These are phyloP conservation scores for Thalassia testudinum DNA, from an alignment of 116 monocot species.

Conservation along the genomic window DNA sequence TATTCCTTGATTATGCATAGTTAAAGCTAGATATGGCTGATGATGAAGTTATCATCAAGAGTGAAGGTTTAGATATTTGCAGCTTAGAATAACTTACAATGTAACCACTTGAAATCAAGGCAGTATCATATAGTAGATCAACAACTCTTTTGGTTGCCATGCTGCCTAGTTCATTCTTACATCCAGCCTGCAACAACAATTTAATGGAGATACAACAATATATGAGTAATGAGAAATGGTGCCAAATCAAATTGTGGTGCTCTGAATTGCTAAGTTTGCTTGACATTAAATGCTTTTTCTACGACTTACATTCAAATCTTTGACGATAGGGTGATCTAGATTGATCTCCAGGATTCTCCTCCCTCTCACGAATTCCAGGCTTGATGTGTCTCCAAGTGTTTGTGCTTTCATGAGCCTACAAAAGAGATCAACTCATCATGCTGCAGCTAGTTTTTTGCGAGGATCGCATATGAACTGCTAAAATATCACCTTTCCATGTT, in stretches of 20 bases:
- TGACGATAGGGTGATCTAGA: constrained; percentile 85
- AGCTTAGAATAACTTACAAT: constrained; percentile 27
- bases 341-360: constrained; percentile 89
- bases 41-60: too few species aligned
- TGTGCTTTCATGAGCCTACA: constrained; percentile 94
- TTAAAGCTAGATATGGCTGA: too few species aligned
- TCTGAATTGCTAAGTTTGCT: too few species aligned
- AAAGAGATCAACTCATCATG: background rate
- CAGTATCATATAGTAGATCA: constrained; percentile 38
- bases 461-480: too few species aligned
- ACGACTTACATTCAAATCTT: constrained; percentile 69
- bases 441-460: too few species aligned
- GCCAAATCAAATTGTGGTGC: too few species aligned
- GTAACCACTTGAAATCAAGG: constrained; percentile 48
- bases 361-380: constrained; percentile 97
- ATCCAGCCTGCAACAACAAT: constrained; percentile 23
- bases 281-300: too few species aligned
- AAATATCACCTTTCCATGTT: constrained; percentile 82
- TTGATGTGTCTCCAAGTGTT: constrained; percentile 89
- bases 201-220: too few species aligned
- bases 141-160: constrained; percentile 28
- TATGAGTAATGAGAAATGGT: too few species aligned
- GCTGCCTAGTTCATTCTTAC: constrained; percentile 29
- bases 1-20: too few species aligned
- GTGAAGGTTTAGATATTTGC: too few species aligned